Evolutionary conservation across 768 basidiomycete genomes (phyloP).

Genomic region (Pholiota conissans): DNA sequence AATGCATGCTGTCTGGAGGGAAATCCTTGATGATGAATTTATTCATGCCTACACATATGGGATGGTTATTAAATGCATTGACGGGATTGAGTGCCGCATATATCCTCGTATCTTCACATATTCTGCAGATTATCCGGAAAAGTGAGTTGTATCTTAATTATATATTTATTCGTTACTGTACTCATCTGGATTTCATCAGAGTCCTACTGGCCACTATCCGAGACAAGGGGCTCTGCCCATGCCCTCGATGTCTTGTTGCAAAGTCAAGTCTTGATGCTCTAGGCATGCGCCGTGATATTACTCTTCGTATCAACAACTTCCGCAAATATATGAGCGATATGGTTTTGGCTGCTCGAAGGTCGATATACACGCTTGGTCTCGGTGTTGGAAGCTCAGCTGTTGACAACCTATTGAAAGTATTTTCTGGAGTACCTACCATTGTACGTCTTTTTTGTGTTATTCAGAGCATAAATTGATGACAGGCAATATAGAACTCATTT

Average conservation of each 20-base stretch:
- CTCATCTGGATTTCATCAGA: slow-evolving; percentile 12
- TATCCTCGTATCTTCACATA: slow-evolving; percentile 35
- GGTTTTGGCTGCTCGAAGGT: slow-evolving; percentile 6
- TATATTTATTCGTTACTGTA: neutral
- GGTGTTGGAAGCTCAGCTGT: slow-evolving; percentile 12
- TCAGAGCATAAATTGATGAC: neutral
- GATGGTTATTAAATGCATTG: slow-evolving; percentile 29
- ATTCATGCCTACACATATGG: slow-evolving; percentile 29
- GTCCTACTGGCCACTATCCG: slow-evolving; percentile 33
- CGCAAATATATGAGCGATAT: slow-evolving; percentile 10
- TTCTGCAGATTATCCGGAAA: slow-evolving; percentile 41
- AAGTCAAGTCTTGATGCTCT: slow-evolving; percentile 28
- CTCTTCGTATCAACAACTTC: slow-evolving; percentile 2
- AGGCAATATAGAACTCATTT: slow-evolving; percentile 8
- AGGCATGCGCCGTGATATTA: slow-evolving; percentile 25
- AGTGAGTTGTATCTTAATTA: slow-evolving; percentile 24
- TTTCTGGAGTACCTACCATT: slow-evolving; percentile 27
- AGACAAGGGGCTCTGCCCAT: slow-evolving; percentile 36
- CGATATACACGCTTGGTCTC: slow-evolving; percentile 7
- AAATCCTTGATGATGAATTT: slow-evolving; percentile 15
- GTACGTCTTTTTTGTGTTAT: slow-evolving; percentile 15
- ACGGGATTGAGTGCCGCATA: slow-evolving; percentile 28
- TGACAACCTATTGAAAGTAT: slow-evolving; percentile 19
- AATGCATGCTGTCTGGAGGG: slow-evolving; percentile 16
- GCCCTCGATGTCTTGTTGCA: slow-evolving; percentile 33